Percentiles rank a stretch among this genome's conserved stretches.
phyloP scores from a whole-genome alignment of 306 rosid species.

The Phaseolus lunatus region DNA sequence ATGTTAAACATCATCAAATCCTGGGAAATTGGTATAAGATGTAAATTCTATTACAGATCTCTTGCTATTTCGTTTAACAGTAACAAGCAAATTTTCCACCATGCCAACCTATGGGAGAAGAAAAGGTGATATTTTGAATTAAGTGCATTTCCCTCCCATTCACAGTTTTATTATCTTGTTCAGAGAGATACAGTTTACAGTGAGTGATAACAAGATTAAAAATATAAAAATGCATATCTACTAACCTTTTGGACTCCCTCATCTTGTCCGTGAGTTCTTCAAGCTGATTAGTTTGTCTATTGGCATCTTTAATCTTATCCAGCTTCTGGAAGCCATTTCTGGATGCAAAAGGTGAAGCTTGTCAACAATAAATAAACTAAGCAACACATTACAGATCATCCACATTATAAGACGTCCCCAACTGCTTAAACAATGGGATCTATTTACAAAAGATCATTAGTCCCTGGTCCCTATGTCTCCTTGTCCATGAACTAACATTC shows the following conservation, averaged over 20 bases:
- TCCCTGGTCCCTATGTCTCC: neutral
- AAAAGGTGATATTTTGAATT: slow-evolving; percentile 26
- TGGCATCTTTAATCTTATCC: slow-evolving; percentile 95
- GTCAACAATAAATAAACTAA: slow-evolving; percentile 21
- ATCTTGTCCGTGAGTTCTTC: slow-evolving; percentile 95
- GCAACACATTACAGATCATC: slow-evolving; percentile 17
- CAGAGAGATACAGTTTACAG: slow-evolving; percentile 20
- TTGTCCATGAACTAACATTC: neutral
- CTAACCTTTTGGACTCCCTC: slow-evolving; percentile 95
- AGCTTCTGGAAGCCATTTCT: slow-evolving; percentile 98
- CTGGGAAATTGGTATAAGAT: slow-evolving; percentile 10
- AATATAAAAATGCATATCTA: slow-evolving; percentile 6
- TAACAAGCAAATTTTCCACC: slow-evolving; percentile 21
- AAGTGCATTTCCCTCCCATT: slow-evolving; percentile 36
- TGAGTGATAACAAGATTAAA: slow-evolving; percentile 26
- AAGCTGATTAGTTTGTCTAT: slow-evolving; percentile 89
- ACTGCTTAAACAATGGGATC: slow-evolving; percentile 7
- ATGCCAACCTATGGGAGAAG: neutral
- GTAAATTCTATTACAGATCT: slow-evolving; percentile 9
- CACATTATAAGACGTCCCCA: slow-evolving; percentile 19
- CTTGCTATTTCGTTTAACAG: slow-evolving; percentile 8
- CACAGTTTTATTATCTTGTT: neutral
- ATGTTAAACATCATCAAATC: slow-evolving; percentile 29
- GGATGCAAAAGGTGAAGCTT: slow-evolving; percentile 42
- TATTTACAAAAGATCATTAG: neutral